Evolutionary conservation across 257 asterid genomes (phyloP), one percentile per base, ranked within the genome.

Genomic region (Solanum appendiculatum): DNA sequence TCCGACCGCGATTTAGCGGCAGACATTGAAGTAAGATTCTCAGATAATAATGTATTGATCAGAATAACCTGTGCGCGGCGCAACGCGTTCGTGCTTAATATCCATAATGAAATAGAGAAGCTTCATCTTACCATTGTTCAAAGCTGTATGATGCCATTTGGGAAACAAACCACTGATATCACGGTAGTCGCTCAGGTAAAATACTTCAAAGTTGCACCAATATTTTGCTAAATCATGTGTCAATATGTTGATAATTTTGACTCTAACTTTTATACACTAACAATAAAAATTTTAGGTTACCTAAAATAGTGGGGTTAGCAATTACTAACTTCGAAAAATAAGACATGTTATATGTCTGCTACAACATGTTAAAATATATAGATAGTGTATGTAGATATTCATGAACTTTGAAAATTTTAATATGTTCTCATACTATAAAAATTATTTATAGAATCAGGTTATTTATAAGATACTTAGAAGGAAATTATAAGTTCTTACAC

Each of bases 121-220:
- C 85, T 88, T 66, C 84, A 86, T 40, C 74, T 89, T 34, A 39
- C 84, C 12, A 86, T 89, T 60, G 39, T 89, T 69, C 84, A 86
- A 39, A 88, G 77, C 9, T 87, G 60, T 40, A 84, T 83, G 40
- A 81, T 86, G 36, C 82, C 86, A 27, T 87, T 89, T 63, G 91
- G 90, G 36, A 88, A 86, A 23, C 29, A 82, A 11, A 80, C 86
- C 29, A 40, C 86, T 48, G 90, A 89, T 64, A 60, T 88, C 25
- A 87, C 89, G n/a, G 13, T 89, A 54, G 48, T 82, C 42, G 91
- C 87, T 6, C 77, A 89, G 91, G 91, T 89, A 87, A 75, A 74
- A 5, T 37, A 36, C 5, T 37, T 36, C 82, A 63, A 56, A 51
- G n/a, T 46, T 44, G 16, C 51, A 44, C 6, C 51, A 13, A 44